Evolutionary conservation across 129 eudicot genomes (phyloP).

Genomic region (Scalesia atractyloides): DNA sequence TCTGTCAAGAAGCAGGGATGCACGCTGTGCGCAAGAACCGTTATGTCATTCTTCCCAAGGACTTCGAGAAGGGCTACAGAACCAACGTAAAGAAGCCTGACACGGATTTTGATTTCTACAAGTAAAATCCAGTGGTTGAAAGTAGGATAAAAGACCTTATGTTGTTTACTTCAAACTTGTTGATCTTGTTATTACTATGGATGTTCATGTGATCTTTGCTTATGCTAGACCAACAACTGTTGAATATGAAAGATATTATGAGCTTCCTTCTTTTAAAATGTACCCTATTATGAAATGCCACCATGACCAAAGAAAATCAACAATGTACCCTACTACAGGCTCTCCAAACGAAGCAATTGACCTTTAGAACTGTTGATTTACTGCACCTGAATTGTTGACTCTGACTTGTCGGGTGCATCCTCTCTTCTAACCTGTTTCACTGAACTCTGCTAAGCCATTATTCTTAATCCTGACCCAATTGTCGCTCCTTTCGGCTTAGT

Average conservation of each 20-base stretch:
- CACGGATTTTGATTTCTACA: conserved; percentile 88
- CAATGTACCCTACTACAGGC: too few relatives aligned
- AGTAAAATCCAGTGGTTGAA: conserved; percentile 38
- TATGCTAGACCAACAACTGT: conserved; percentile 23
- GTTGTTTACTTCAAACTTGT: conserved; percentile 11
- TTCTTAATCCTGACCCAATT: too few relatives aligned
- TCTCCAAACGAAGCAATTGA: too few relatives aligned
- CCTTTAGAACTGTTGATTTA: too few relatives aligned
- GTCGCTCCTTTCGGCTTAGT: too few relatives aligned
- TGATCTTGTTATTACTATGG: conserved; percentile 2
- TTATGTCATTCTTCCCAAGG: conserved; percentile 82
- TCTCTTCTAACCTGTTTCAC: too few relatives aligned
- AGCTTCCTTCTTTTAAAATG: background rate
- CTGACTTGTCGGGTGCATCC: too few relatives aligned
- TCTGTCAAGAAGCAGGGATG: conserved; percentile 96
- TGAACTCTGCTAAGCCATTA: too few relatives aligned
- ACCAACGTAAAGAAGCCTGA: conserved; percentile 84
- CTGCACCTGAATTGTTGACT: too few relatives aligned
- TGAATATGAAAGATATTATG: background rate
- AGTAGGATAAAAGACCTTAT: background rate
- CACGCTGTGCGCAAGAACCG: conserved; percentile 93
- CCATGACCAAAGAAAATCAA: background rate
- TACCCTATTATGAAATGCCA: background rate
- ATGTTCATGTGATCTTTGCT: conserved; percentile 30
- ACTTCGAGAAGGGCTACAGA: conserved; percentile 86